A percentile compares a stretch with the other conserved stretches of the same genome.
Evolutionary conservation across 2,329 filamentous ascomycete genomes (phyloP).

Genomic region (Colletotrichum euphorbiae): DNA sequence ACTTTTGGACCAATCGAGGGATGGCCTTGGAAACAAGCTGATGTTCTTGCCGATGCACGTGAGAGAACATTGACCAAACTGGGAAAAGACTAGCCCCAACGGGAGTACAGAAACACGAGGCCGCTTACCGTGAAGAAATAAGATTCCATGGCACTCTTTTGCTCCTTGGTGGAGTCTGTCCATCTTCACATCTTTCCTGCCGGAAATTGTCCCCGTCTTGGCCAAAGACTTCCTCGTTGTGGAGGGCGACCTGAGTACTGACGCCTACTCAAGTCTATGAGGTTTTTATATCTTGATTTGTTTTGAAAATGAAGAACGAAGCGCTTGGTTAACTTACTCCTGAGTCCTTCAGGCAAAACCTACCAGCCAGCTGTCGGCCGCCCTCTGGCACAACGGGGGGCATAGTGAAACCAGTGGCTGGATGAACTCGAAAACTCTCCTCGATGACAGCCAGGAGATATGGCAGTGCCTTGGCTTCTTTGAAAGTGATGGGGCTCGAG

Average conservation of each 20-base stretch:
- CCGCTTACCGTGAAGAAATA: conserved; percentile 21
- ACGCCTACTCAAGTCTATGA: conserved; percentile 51
- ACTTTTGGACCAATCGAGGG: conserved; percentile 50
- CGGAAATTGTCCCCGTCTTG: conserved; percentile 51
- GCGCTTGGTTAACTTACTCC: conserved; percentile 40
- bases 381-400: conserved; percentile 59
- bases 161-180: conserved; percentile 43
- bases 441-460: conserved; percentile 66
- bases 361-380: conserved; percentile 54
- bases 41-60: conserved; percentile 58
- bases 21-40: conserved; percentile 54
- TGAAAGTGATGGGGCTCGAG: conserved; percentile 43
- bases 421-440: conserved; percentile 63
- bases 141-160: conserved; percentile 34
- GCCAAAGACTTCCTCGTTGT: conserved; percentile 53
- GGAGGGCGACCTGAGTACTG: conserved; percentile 55
- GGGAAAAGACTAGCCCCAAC: conserved; percentile 20
- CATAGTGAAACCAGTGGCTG: conserved; percentile 59
- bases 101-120: too few relatives aligned
- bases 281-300: too few relatives aligned
- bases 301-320: background rate
- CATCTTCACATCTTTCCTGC: conserved; percentile 53
- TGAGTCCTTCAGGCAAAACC: conserved; percentile 47
- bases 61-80: conserved; percentile 64
- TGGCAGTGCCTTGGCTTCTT: conserved; percentile 48